Conservation (phyloP, 768 basidiomycete genomes). For the Suillus variegatus region DNA sequence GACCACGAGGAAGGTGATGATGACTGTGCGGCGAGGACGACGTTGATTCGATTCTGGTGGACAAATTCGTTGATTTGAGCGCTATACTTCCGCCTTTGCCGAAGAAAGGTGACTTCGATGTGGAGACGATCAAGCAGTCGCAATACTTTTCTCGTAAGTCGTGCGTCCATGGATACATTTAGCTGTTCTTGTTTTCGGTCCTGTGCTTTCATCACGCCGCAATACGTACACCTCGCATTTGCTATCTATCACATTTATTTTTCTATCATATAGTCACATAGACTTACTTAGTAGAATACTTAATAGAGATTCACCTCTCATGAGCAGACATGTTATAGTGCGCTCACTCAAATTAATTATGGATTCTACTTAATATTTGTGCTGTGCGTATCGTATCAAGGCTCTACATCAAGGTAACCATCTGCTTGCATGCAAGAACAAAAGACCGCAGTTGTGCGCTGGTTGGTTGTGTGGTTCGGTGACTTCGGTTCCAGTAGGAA, state of each 20-base stretch:
- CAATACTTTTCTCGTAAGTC: conserved; percentile 90
- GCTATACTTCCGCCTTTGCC: conserved; percentile 84
- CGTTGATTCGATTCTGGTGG: conserved; percentile 28
- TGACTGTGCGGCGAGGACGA: conserved; percentile 17
- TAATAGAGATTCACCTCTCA: background rate
- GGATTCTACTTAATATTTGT: background rate
- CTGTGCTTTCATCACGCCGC: background rate
- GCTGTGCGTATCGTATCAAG: background rate
- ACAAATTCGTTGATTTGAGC: conserved; percentile 72
- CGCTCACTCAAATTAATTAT: background rate
- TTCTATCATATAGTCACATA: conserved; percentile 1
- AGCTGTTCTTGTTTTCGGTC: background rate
- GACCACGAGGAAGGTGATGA: conserved; percentile 25
- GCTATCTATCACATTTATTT: conserved; percentile 1
- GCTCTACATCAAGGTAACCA: background rate
- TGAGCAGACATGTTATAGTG: too few species aligned
- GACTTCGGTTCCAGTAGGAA: background rate
- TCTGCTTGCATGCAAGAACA: background rate
- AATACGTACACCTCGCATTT: background rate
- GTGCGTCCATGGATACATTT: background rate
- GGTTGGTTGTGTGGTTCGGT: background rate
- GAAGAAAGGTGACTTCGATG: conserved; percentile 82
- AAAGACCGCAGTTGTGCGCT: background rate
- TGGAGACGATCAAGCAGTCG: conserved; percentile 77
- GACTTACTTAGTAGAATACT: background rate